phyloP scores from a whole-genome alignment of 2,329 filamentous ascomycete genomes.

The Septoria petroselini region DNA sequence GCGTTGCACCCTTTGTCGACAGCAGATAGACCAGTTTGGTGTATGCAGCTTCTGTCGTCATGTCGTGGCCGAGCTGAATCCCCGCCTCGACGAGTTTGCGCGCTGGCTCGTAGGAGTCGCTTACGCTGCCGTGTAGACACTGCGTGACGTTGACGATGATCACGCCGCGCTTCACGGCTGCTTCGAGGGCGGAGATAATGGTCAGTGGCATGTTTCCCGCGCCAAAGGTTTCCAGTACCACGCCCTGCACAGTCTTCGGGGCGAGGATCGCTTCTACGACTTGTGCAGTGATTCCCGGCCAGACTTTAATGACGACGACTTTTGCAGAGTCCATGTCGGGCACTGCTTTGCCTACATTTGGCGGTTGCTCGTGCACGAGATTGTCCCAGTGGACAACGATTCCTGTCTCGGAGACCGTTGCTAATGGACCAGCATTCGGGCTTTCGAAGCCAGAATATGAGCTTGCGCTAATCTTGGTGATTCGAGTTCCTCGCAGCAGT shows the following conservation, averaged over 20 bases:
- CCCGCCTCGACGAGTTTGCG: constrained; percentile 75
- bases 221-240: constrained; percentile 88
- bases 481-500: constrained; percentile 81
- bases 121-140: constrained; percentile 53
- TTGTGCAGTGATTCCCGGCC: constrained; percentile 88
- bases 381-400: constrained; percentile 44
- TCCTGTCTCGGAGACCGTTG: constrained; percentile 61
- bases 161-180: constrained; percentile 74
- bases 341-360: constrained; percentile 15
- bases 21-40: constrained; percentile 88
- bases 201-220: constrained; percentile 89
- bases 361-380: constrained; percentile 51
- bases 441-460: constrained; percentile 84
- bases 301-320: constrained; percentile 84
- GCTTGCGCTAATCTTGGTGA: constrained; percentile 82
- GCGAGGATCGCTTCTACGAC: constrained; percentile 80
- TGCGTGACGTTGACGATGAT: constrained; percentile 90
- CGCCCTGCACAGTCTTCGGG: constrained; percentile 67
- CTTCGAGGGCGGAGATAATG: constrained; percentile 61
- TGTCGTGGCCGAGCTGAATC: constrained; percentile 82
- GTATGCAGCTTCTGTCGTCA: constrained; percentile 86
- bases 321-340: constrained; percentile 73
- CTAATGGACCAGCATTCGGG: constrained; percentile 80
- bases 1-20: constrained; percentile 48
- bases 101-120: constrained; percentile 43